Conservation (phyloP, 495 filamentous ascomycete species). For the Penicillium canescens region DNA sequence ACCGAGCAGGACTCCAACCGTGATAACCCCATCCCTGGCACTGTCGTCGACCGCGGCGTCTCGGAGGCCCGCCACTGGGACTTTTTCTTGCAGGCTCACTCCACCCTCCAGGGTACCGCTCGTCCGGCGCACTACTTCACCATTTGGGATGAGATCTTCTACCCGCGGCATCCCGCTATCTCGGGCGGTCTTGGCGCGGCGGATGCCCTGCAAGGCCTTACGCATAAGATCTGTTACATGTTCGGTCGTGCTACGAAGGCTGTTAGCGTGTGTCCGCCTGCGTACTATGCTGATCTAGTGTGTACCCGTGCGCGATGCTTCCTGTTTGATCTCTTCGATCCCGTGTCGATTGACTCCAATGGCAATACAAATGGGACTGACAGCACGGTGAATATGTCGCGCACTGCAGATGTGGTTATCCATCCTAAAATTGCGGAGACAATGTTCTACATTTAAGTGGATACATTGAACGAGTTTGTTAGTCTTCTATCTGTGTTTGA, state of each 20-base stretch:
- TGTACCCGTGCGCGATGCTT: conserved; percentile 71
- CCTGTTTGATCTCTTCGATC: conserved; percentile 54
- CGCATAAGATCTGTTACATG: conserved; percentile 75
- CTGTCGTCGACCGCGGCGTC: conserved; percentile 82
- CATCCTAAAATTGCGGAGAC: conserved; percentile 55
- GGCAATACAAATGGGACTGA: conserved; percentile 25
- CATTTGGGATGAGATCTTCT: conserved; percentile 72
- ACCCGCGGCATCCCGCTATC: conserved; percentile 27
- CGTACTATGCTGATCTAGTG: conserved; percentile 79
- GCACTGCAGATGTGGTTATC: conserved; percentile 30
- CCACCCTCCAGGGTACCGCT: conserved; percentile 81
- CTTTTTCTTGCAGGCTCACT: conserved; percentile 84
- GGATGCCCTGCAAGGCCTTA: conserved; percentile 62
- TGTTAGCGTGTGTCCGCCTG: conserved; percentile 77
- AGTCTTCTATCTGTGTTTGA: no score
- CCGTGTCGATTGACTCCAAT: conserved; percentile 13
- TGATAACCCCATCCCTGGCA: conserved; percentile 71
- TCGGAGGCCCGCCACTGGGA: conserved; percentile 73
- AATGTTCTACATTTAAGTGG: conserved; percentile 74
- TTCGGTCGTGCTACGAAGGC: conserved; percentile 80
- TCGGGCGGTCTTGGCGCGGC: conserved; percentile 40
- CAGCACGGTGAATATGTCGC: background rate
- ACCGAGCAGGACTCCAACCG: conserved; percentile 44
- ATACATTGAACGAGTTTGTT: no score
- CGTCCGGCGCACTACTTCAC: conserved; percentile 77